phyloP scores from a whole-genome alignment of 257 asterid species.

The Nicotiana tabacum region DNA sequence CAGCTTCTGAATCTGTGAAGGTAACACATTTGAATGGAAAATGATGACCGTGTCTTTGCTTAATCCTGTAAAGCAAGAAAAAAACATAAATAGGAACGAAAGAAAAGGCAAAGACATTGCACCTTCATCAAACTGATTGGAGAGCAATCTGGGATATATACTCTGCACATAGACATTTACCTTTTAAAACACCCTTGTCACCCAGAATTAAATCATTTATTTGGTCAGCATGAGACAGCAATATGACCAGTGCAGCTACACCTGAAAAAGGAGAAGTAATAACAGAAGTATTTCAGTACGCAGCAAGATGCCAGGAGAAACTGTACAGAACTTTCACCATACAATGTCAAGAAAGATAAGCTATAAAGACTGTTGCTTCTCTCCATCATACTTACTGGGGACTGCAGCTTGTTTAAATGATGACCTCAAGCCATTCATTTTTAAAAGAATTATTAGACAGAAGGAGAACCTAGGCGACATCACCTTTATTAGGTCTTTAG shows the following conservation, averaged over 20 bases:
- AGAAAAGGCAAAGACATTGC: conserved; percentile 2
- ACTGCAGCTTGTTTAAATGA: background rate
- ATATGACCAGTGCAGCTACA: conserved; percentile 68
- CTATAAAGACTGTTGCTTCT: background rate
- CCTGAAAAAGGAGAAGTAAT: conserved; percentile 31
- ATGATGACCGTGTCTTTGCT: conserved; percentile 58
- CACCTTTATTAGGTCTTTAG: background rate
- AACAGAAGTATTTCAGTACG: background rate
- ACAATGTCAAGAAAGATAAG: background rate
- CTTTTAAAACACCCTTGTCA: conserved; percentile 57
- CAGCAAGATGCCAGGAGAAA: background rate
- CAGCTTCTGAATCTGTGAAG: conserved; percentile 54
- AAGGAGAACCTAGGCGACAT: background rate
- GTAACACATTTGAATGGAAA: conserved; percentile 64
- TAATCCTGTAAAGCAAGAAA: conserved; percentile 44
- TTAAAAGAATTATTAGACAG: background rate
- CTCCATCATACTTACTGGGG: background rate
- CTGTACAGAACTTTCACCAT: background rate
- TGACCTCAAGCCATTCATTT: background rate
- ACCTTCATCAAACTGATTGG: conserved; percentile 17
- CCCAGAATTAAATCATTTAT: conserved; percentile 48
- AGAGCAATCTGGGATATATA: conserved; percentile 12
- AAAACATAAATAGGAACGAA: background rate
- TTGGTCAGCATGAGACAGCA: conserved; percentile 72
- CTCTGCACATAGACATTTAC: conserved; percentile 31